Evolutionary conservation across 2,329 filamentous ascomycete genomes (phyloP).

Genomic region (Alternaria angustiovoidea): DNA sequence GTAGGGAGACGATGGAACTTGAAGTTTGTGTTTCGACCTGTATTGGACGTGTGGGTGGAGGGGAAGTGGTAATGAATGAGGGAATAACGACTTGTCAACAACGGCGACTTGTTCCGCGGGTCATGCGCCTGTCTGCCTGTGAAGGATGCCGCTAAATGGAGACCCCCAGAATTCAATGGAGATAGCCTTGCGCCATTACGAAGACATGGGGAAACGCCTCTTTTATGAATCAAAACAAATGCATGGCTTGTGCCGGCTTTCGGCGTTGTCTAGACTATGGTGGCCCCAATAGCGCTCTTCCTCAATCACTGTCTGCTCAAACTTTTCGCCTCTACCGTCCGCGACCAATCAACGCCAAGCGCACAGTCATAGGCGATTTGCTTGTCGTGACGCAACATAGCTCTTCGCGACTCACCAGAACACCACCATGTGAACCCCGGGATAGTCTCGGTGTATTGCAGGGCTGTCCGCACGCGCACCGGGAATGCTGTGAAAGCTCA

Average conservation of each 20-base stretch:
- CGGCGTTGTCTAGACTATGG: slow-evolving; percentile 5
- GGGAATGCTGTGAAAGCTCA: background rate
- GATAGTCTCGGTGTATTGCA: slow-evolving; percentile 4
- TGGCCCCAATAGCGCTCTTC: slow-evolving; percentile 16
- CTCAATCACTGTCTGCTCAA: slow-evolving; percentile 15
- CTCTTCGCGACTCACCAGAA: slow-evolving; percentile 13
- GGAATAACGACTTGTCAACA: slow-evolving; percentile 5
- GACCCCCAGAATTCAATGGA: slow-evolving; percentile 9
- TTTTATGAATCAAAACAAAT: slow-evolving; percentile 13
- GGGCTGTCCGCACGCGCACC: background rate
- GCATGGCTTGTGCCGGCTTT: slow-evolving; percentile 4
- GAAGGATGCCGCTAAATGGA: slow-evolving; percentile 13
- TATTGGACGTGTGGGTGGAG: background rate
- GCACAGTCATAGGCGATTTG: slow-evolving; percentile 24
- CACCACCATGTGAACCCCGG: background rate
- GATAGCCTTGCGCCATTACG: slow-evolving; percentile 1
- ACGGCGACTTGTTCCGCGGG: slow-evolving; percentile 6
- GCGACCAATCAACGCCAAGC: slow-evolving; percentile 24
- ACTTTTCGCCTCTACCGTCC: slow-evolving; percentile 17
- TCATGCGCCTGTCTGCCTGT: slow-evolving; percentile 18
- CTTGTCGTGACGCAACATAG: slow-evolving; percentile 10
- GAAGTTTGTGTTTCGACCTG: background rate
- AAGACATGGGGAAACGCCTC: slow-evolving; percentile 10
- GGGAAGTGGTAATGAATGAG: background rate
- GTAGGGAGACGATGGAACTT: background rate